phyloP scores from a whole-genome alignment of 2,329 filamentous ascomycete genomes.

The Calonectria naviculata region DNA sequence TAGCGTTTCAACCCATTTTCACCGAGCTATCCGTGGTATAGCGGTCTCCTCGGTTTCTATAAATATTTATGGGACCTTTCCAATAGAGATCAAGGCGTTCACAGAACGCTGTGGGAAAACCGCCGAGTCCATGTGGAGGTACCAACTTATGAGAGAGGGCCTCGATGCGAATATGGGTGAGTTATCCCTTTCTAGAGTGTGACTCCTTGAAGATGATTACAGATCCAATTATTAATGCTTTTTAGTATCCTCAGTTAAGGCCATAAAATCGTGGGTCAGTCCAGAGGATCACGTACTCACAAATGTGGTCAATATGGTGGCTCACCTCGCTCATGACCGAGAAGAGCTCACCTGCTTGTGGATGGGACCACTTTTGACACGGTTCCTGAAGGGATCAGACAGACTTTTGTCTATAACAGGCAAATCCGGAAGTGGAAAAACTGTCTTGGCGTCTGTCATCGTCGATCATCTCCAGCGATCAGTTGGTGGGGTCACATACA shows the following conservation, averaged over 20 bases:
- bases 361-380: not conserved
- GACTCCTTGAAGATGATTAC: not conserved
- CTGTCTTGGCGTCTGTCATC: not conserved
- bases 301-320: not conserved
- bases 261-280: not conserved
- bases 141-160: not conserved
- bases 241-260: not conserved
- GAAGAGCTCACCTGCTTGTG: not conserved
- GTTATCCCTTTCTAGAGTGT: not conserved
- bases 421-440: not conserved
- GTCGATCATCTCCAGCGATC: not conserved
- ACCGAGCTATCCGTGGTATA: not conserved
- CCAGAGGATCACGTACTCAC: not conserved
- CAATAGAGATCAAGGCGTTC: not conserved
- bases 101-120: not conserved
- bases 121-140: not conserved
- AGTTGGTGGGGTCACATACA: not conserved
- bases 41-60: not conserved
- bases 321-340: not conserved
- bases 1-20: not conserved
- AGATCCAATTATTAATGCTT: not conserved
- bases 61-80: not conserved
- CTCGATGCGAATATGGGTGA: not conserved
- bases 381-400: not conserved
- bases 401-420: not conserved